Conservation (phyloP, 257 asterid species). For the Solanum chilense region DNA sequence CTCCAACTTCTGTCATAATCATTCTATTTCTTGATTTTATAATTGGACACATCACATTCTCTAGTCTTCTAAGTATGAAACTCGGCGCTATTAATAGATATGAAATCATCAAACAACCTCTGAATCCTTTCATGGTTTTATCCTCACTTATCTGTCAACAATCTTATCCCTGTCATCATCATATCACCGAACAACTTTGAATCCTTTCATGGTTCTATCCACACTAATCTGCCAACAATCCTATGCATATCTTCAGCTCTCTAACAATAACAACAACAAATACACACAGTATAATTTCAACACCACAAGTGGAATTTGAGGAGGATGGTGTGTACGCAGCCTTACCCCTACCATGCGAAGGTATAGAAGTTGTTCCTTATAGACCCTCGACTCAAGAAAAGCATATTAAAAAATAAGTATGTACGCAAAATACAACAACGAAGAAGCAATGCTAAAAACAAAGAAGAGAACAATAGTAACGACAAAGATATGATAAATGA, state of each 20-base stretch:
- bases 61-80: neutral
- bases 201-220: neutral
- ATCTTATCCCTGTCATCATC: neutral
- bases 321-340: neutral
- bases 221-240: neutral
- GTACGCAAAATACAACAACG: neutral
- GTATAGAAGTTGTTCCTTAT: neutral
- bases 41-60: neutral
- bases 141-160: neutral
- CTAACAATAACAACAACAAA: neutral
- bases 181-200: neutral
- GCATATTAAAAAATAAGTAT: neutral
- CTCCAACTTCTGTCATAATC: neutral
- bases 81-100: neutral
- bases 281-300: neutral
- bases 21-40: neutral
- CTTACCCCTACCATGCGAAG: neutral
- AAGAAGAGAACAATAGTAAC: neutral
- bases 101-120: neutral
- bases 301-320: neutral
- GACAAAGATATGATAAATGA: neutral
- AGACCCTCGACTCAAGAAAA: neutral
- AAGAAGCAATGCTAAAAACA: neutral
- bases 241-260: neutral
- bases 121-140: neutral